These are phyloP conservation scores for Pleurotus djamor DNA, from an alignment of 768 basidiomycete genomes.

Conservation along the genomic window DNA sequence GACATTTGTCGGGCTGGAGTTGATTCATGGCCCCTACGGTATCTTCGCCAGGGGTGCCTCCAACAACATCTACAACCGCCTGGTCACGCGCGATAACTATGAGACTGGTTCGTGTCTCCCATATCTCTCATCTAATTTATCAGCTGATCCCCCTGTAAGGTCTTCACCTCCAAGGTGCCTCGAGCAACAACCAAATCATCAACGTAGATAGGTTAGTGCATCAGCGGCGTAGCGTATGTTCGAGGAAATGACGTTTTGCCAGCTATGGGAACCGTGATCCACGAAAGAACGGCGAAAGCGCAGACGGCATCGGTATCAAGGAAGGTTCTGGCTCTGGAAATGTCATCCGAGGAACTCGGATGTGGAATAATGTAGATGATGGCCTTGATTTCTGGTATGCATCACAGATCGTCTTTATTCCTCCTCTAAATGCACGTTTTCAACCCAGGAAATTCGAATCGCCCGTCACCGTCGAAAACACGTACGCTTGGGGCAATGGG, in stretches of 20 bases:
- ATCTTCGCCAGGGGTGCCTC: not conserved
- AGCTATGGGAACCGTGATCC: not conserved
- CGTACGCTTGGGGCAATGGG: not conserved
- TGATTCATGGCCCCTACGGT: not conserved
- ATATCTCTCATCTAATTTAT: not conserved
- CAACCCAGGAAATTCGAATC: not conserved
- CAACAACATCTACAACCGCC: not conserved
- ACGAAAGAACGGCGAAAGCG: not conserved
- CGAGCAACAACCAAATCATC: not conserved
- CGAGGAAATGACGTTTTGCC: not conserved
- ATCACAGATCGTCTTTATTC: too few relatives aligned
- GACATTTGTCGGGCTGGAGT: not conserved
- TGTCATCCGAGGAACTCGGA: not conserved
- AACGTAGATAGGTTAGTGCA: not conserved
- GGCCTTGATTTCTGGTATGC: not conserved
- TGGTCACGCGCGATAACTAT: not conserved
- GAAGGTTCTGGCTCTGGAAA: not conserved
- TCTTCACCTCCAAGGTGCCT: not conserved
- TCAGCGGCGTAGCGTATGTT: not conserved
- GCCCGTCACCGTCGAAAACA: not conserved
- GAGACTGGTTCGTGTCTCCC: not conserved
- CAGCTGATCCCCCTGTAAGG: not conserved
- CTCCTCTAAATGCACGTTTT: too few relatives aligned
- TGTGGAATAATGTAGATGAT: not conserved
- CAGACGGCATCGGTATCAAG: not conserved